These are phyloP conservation scores for Aureobasidium sp. DNA, from an alignment of 2,329 filamentous ascomycete species.

Conservation along the genomic window DNA sequence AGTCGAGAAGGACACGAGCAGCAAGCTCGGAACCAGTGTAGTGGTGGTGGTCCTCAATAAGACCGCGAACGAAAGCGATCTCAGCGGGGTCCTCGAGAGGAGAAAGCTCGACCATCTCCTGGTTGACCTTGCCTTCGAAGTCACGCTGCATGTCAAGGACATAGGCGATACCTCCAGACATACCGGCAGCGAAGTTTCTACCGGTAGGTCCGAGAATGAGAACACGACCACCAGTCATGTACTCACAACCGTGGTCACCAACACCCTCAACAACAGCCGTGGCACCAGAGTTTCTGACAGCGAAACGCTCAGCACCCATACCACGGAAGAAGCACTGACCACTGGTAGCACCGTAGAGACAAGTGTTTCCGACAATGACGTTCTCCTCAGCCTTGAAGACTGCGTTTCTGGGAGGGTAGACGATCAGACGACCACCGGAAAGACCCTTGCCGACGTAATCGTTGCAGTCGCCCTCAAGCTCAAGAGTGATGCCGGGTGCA, in stretches of 20 bases:
- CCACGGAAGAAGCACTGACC: constrained; percentile 96
- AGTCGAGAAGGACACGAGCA: constrained; percentile 88
- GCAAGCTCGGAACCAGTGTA: constrained; percentile 95
- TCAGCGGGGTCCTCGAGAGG: constrained; percentile 77
- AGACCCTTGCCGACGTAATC: constrained; percentile 96
- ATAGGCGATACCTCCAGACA: constrained; percentile 97
- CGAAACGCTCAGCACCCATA: constrained; percentile 92
- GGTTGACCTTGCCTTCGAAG: constrained; percentile 90
- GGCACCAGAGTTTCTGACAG: constrained; percentile 91
- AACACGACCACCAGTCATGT: constrained; percentile 95
- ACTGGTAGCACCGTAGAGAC: constrained; percentile 85
- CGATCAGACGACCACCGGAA: constrained; percentile 84
- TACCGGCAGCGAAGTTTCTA: constrained; percentile 95
- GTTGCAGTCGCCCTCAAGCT: constrained; percentile 92
- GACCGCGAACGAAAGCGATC: constrained; percentile 80
- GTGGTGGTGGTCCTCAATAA: constrained; percentile 95
- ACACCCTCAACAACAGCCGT: constrained; percentile 94
- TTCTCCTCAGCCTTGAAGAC: constrained; percentile 97
- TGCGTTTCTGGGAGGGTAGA: constrained; percentile 84
- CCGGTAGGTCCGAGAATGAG: constrained; percentile 82
- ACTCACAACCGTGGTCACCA: constrained; percentile 94
- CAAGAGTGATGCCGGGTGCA: constrained; percentile 85
- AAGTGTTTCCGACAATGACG: constrained; percentile 86
- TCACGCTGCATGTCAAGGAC: constrained; percentile 84
- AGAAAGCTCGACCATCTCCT: constrained; percentile 92